Evolutionary conservation across 306 rosid species (phyloP).

Genomic region (Acacia acuminata): DNA sequence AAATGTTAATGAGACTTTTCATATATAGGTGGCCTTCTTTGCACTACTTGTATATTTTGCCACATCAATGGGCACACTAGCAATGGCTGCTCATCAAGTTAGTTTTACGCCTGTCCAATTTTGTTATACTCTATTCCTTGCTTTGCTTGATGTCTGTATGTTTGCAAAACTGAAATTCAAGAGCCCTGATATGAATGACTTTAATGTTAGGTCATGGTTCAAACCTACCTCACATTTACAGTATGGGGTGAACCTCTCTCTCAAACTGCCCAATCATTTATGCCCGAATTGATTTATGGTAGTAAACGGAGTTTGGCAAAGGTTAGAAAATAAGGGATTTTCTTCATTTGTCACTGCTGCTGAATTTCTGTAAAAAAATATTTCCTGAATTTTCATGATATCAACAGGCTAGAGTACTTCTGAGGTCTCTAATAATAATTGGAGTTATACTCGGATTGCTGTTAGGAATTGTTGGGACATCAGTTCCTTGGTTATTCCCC

Average conservation of each 20-base stretch:
- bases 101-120: conserved; percentile 16
- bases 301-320: conserved; percentile 59
- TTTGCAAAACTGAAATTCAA: conserved; percentile 27
- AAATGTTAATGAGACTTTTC: conserved; percentile 16
- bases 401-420: conserved; percentile 70
- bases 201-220: conserved; percentile 80
- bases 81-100: conserved; percentile 97
- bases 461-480: conserved; percentile 76
- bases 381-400: conserved; percentile 29
- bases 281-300: conserved; percentile 85
- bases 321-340: conserved; percentile 44
- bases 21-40: conserved; percentile 79
- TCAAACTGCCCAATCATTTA: conserved; percentile 95
- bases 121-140: conserved; percentile 20
- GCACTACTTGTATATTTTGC: conserved; percentile 74
- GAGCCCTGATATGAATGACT: conserved; percentile 29
- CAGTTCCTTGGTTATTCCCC: conserved; percentile 83
- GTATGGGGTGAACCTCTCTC: conserved; percentile 99
- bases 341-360: neutral
- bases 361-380: neutral
- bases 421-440: conserved; percentile 70
- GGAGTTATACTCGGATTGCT: conserved; percentile 69
- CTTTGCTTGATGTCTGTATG: conserved; percentile 24
- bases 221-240: conserved; percentile 71
- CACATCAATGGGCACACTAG: conserved; percentile 82